Evolutionary conservation across 23 red algal genomes (phyloP).

Genomic region (Chondrus crispus): DNA sequence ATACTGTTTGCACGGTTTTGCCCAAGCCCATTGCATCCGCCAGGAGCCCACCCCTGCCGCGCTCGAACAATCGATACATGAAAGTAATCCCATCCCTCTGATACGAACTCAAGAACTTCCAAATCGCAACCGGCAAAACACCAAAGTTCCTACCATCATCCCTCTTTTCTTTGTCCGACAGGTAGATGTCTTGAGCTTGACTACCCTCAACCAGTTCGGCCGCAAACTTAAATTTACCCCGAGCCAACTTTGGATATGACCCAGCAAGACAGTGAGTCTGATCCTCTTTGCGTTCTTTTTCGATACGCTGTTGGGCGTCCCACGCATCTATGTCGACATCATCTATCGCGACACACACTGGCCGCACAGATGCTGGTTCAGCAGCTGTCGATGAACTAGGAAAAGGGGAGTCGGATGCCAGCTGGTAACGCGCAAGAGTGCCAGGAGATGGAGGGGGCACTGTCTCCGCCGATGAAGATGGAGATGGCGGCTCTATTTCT

Average conservation of each 20-base stretch:
- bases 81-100: slow-evolving; percentile 76
- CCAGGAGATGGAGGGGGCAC: slow-evolving; percentile 49
- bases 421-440: slow-evolving; percentile 1
- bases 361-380: background rate
- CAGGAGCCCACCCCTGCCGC: slow-evolving; percentile 63
- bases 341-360: slow-evolving; percentile 4
- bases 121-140: background rate
- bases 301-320: background rate
- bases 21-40: slow-evolving; percentile 93
- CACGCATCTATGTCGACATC: slow-evolving; percentile 32
- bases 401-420: background rate
- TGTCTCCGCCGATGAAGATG: slow-evolving; percentile 29
- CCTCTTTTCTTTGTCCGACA: background rate
- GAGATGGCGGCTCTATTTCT: background rate
- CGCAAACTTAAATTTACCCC: slow-evolving; percentile 6
- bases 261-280: background rate
- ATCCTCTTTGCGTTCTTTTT: background rate
- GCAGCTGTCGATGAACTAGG: no score
- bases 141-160: background rate
- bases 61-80: slow-evolving; percentile 67
- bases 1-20: slow-evolving; percentile 77
- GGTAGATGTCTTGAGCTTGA: background rate
- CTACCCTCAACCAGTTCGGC: background rate
- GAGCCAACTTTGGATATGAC: slow-evolving; percentile 7
- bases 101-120: slow-evolving; percentile 38